Base-by-base conservation (phyloP, 129 eudicot genomes). In the Escallonia rubra region DNA sequence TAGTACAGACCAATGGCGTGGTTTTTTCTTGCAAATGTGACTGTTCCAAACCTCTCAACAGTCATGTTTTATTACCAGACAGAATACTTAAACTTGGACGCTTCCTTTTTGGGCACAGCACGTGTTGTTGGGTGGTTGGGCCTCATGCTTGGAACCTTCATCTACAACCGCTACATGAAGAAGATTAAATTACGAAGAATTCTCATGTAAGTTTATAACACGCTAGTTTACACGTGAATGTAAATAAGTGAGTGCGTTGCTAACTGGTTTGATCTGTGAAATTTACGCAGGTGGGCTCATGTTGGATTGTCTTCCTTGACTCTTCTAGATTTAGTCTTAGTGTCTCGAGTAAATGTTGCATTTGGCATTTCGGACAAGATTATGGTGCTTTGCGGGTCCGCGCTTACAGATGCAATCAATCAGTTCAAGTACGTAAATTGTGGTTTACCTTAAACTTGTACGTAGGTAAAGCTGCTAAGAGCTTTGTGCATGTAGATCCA, bases 61-160 rank as follows among this genome's bases (percentile, higher is more conserved):
- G 70, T 89, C 56, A 93, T 93, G 95, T 93, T 93, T 70, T 93
- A 89, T 80, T 93, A 93, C 87, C 95, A 86, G 82, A 86, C 98
- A 43, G 96, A 93, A 76, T 77, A 62, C 78, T 71, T 93, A 51
- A 79, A 84, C 48, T 70, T 93, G 83, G 98, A 88, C 71, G 85
- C 98, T 50, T 88, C 96, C 41, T 93, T 93, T 81, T 68, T 93
- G 76, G 98, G 98, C 61, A 89, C 87, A 14, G 65, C 81, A 55
- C 96, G 98, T 44, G 96, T 93, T 77, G 76, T 93, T 49, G 96
- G 98, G 43, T 93, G 98, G 98, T 69, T 84, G 7, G 80, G 98
- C 80, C 80, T 93, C 66, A 93, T 93, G 95, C 53, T 89, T 74
- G 98, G 98, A 71, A 93, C 98, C 71, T 80, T 82, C 49, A 55